These are phyloP conservation scores for Ascodesmis nigricans DNA, from an alignment of 495 filamentous ascomycete genomes.

Conservation along the genomic window DNA sequence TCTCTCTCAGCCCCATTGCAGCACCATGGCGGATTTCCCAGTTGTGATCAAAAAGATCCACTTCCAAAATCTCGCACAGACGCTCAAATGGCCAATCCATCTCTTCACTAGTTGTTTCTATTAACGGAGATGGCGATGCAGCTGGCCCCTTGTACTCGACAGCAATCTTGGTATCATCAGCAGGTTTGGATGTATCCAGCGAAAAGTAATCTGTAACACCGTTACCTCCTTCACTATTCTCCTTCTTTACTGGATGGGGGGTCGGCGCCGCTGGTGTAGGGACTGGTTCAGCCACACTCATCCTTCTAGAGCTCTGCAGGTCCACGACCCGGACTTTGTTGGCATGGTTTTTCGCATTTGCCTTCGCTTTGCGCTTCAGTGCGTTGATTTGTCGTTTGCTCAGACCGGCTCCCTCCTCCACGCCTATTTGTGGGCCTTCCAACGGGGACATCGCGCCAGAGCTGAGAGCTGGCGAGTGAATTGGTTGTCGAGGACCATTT, in stretches of 20 bases:
- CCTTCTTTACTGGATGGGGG: constrained; percentile 44
- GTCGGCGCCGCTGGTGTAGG: constrained; percentile 31
- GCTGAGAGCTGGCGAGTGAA: constrained; percentile 23
- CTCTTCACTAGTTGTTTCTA: constrained; percentile 38
- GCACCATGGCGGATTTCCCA: constrained; percentile 98
- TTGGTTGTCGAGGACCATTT: constrained; percentile 15
- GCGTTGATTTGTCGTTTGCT: constrained; percentile 86
- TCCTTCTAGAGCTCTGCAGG: constrained; percentile 41
- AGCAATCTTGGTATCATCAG: constrained; percentile 82
- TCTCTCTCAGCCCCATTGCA: constrained; percentile 82
- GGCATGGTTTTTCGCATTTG: constrained; percentile 54
- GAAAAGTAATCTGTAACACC: constrained; percentile 57
- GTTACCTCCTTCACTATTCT: constrained; percentile 33
- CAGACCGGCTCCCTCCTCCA: constrained; percentile 40
- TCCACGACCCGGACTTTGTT: constrained; percentile 85
- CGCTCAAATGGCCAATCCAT: constrained; percentile 86
- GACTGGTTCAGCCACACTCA: constrained; percentile 34
- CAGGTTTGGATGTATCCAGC: constrained; percentile 46
- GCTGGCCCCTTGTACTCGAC: constrained; percentile 78
- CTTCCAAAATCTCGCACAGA: constrained; percentile 74
- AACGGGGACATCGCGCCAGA: constrained; percentile 23
- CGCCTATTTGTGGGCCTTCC: constrained; percentile 7
- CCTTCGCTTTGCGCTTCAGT: constrained; percentile 74
- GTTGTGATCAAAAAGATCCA: constrained; percentile 79
- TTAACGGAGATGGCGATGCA: constrained; percentile 35